These are phyloP conservation scores for Backusella sp. DNA, from an alignment of 192 early-diverging fungal species.

Conservation along the genomic window DNA sequence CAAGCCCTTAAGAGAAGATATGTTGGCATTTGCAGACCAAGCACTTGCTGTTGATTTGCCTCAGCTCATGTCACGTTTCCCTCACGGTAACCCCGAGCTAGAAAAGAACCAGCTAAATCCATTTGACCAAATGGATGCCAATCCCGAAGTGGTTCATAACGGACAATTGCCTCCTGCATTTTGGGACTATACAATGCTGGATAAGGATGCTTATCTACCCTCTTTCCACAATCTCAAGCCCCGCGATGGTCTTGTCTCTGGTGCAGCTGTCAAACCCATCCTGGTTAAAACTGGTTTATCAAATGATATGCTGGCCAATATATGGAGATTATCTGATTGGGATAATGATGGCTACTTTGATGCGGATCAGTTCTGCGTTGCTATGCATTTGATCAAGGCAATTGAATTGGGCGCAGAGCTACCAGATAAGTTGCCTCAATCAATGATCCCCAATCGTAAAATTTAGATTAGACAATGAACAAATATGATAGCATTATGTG, in stretches of 20 bases:
- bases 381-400: conserved; percentile 67
- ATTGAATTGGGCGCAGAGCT: conserved; percentile 44
- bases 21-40: conserved; percentile 68
- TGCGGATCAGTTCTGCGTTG: conserved; percentile 79
- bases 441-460: conserved; percentile 42
- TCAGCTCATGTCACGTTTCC: conserved; percentile 75
- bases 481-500: not conserved
- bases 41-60: conserved; percentile 75
- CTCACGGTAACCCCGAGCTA: conserved; percentile 70
- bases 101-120: conserved; percentile 59
- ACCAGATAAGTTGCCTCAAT: conserved; percentile 44
- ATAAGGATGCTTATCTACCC: conserved; percentile 47
- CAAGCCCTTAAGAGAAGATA: conserved; percentile 67
- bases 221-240: conserved; percentile 51
- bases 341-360: conserved; percentile 80
- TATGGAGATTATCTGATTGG: conserved; percentile 81
- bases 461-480: conserved; percentile 12
- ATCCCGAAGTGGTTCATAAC: not conserved
- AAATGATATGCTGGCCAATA: conserved; percentile 60
- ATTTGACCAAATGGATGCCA: conserved; percentile 27
- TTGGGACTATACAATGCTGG: conserved; percentile 53
- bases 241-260: conserved; percentile 55
- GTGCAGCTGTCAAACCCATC: conserved; percentile 53
- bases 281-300: conserved; percentile 67
- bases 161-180: conserved; percentile 45